Base-by-base conservation (phyloP, 192 early-diverging fungal genomes). In the Lobosporangium transversale region DNA sequence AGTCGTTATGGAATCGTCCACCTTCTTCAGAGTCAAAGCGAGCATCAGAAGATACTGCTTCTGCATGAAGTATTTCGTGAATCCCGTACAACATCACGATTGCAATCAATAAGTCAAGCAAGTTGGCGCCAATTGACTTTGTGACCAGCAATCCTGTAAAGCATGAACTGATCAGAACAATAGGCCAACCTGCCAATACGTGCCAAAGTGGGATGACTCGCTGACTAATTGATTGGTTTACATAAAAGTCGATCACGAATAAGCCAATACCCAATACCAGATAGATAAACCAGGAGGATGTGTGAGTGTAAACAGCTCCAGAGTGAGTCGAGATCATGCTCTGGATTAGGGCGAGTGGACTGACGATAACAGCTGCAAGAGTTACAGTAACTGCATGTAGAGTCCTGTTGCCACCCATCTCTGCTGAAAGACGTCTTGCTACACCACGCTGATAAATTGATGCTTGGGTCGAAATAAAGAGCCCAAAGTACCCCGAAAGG, bases 191-290 rank as follows among this genome's bases (percentile, higher is more conserved):
- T 12, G 55, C 60, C 40, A 68, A 31, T 21, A 79, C 78, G 48
- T 79, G 70, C 53, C 58, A 75, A 4, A 75, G 2, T 33, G 81
- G 64, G 12, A 40, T 35, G 35, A 74, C 56, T 11, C 62, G 65
- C 29, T 79, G 70, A 43, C 66, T 75, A 47, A 80, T 58, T 0
- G 62, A 69, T 18, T 82, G 70, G 43, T 73, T 68, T 15, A 79
- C 81, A 35, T 74, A 82, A 66, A 73, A 82, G 29, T 82, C 81
- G 32, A 80, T 24, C 10, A 57, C 75, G 40, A 82, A 69, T 49
- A 82, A 48, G 52, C 81, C 81, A 24, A 62, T 23, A 18, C 81
- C 81, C 20, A 82, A 30, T n/a, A 35, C 23, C 26, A 71, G n/a
- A 60, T 65, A 82, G 6, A 51, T 12, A 36, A 79, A 59, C 63